Percentiles rank a stretch among this genome's conserved stretches.
Conservation (phyloP, 1,139 yeast genomes). For the Ashbya aceris region DNA sequence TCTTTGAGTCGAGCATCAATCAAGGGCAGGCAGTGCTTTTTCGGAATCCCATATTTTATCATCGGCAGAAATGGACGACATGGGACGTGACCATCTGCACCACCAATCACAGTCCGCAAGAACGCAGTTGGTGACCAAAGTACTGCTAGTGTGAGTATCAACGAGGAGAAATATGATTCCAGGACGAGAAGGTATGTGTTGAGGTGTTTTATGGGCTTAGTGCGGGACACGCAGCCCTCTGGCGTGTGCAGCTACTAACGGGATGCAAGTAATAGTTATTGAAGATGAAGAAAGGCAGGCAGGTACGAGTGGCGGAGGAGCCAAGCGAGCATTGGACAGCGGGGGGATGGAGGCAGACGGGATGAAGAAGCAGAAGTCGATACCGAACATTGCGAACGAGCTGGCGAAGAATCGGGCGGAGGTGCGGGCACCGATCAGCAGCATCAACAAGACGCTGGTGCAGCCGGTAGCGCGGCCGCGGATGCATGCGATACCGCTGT, state of each 20-base stretch:
- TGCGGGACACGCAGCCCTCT: too few species aligned
- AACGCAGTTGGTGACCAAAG: too few species aligned
- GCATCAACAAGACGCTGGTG: constrained; percentile 3
- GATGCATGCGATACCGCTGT: constrained; percentile 12
- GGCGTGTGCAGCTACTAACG: background rate
- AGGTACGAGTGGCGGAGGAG: background rate
- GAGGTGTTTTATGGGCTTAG: too few species aligned
- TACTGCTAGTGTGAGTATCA: too few species aligned
- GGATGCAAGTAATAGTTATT: background rate
- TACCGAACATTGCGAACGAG: constrained; percentile 28
- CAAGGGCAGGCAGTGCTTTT: background rate
- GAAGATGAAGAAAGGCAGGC: background rate
- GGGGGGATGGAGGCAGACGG: background rate
- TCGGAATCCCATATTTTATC: background rate
- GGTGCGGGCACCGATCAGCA: constrained; percentile 9
- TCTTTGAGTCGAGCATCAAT: too few species aligned
- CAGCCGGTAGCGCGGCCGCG: constrained; percentile 5
- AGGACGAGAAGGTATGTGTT: too few species aligned
- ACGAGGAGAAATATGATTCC: too few species aligned
- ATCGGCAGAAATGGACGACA: background rate
- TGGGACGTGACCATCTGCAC: background rate
- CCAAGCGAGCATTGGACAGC: background rate
- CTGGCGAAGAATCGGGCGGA: constrained; percentile 26
- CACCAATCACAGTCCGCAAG: too few species aligned
- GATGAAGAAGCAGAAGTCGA: constrained; percentile 10